Percentiles rank a stretch among this genome's conserved stretches.
phyloP scores from a whole-genome alignment of 164 flowering plant species.

The Euptelea pleiosperma region DNA sequence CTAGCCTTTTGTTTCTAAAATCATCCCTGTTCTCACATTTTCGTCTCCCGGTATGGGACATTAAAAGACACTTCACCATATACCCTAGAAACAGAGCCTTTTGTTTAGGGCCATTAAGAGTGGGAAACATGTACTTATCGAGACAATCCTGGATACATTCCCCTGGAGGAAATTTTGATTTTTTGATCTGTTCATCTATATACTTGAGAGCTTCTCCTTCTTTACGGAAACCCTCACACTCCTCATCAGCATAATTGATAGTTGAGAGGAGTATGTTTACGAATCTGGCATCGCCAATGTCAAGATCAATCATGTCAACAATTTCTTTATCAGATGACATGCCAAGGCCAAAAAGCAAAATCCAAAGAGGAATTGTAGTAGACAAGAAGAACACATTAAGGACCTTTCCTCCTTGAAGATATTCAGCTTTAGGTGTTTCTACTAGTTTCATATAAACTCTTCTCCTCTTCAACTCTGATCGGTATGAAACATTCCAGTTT shows the following conservation, averaged over 20 bases:
- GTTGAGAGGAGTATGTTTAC: conserved; percentile 65
- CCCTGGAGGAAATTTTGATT: conserved; percentile 52
- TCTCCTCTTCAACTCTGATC: conserved; percentile 46
- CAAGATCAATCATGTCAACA: conserved; percentile 56
- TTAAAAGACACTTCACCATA: conserved; percentile 80
- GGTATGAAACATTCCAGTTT: conserved; percentile 51
- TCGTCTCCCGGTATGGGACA: conserved; percentile 60
- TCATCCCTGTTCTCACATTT: conserved; percentile 75
- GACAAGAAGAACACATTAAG: conserved; percentile 48
- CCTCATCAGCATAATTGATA: conserved; percentile 64
- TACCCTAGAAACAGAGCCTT: conserved; percentile 86
- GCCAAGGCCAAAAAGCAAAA: conserved; percentile 84
- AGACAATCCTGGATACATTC: conserved; percentile 57
- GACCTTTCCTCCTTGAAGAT: conserved; percentile 44
- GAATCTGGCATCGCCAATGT: conserved; percentile 40
- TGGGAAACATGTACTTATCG: conserved; percentile 51
- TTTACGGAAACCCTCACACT: conserved; percentile 50
- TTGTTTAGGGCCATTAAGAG: conserved; percentile 32
- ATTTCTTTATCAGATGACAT: conserved; percentile 69
- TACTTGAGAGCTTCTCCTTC: conserved; percentile 37
- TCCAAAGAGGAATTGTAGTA: conserved; percentile 70
- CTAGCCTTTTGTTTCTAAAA: conserved; percentile 82
- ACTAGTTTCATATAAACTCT: conserved; percentile 52
- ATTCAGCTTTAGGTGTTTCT: conserved; percentile 35
- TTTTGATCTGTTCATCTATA: conserved; percentile 31